These are phyloP conservation scores for Yarrowia sp. DNA, from an alignment of 805 yeast genomes.

Conservation along the genomic window DNA sequence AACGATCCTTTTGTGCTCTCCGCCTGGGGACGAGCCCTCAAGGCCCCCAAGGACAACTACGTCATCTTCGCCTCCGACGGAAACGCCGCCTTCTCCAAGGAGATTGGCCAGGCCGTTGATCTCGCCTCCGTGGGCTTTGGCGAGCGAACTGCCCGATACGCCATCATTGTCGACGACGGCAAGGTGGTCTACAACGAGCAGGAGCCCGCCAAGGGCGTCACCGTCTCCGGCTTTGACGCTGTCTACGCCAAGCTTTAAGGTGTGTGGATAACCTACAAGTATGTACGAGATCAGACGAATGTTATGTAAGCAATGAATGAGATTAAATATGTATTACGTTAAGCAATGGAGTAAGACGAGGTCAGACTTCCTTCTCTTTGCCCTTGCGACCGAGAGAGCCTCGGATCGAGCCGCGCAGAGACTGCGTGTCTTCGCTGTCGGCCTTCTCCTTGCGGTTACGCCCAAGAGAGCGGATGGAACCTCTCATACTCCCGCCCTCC, in stretches of 20 bases:
- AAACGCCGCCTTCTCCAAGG: conserved; percentile 62
- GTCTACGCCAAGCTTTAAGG: conserved; percentile 51
- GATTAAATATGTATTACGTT: background rate
- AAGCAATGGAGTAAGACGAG: background rate
- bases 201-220: conserved; percentile 56
- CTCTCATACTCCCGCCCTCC: conserved; percentile 3
- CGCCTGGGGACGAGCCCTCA: conserved; percentile 68
- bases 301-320: conserved; percentile 29
- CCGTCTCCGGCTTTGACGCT: conserved; percentile 58
- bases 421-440: conserved; percentile 1
- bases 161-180: conserved; percentile 69
- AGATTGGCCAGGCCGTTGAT: conserved; percentile 66
- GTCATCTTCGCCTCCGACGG: conserved; percentile 72
- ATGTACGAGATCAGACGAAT: background rate
- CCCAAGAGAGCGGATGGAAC: conserved; percentile 10
- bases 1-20: conserved; percentile 75
- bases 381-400: conserved; percentile 25
- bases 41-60: conserved; percentile 51
- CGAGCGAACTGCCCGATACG: conserved; percentile 72
- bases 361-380: conserved; percentile 16
- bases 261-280: background rate
- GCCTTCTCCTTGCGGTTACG: conserved; percentile 7
- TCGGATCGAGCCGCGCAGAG: conserved; percentile 14
- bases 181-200: conserved; percentile 59
- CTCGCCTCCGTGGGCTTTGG: conserved; percentile 62